phyloP scores from a whole-genome alignment of 2,329 filamentous ascomycete genomes.

The Fusarium haematococcum region DNA sequence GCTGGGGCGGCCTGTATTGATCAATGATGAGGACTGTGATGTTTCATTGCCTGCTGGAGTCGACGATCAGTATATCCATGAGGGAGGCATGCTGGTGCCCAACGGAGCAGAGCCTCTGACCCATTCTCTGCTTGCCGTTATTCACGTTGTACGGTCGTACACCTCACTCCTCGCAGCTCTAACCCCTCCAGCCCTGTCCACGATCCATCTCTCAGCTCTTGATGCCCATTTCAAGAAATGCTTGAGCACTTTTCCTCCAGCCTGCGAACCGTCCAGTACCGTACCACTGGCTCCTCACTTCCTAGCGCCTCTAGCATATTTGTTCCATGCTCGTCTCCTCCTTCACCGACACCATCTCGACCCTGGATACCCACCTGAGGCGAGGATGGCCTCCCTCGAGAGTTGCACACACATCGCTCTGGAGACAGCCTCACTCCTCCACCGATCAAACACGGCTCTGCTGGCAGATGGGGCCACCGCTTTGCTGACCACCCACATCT shows the following conservation, averaged over 20 bases:
- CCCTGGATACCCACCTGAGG: constrained; percentile 73
- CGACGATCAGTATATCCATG: constrained; percentile 81
- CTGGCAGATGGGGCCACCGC: constrained; percentile 74
- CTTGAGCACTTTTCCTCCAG: constrained; percentile 78
- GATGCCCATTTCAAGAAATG: constrained; percentile 85
- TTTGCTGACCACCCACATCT: constrained; percentile 84
- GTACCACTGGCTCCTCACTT: constrained; percentile 79
- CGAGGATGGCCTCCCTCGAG: constrained; percentile 78
- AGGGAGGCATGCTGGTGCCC: constrained; percentile 65
- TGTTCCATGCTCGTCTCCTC: constrained; percentile 86
- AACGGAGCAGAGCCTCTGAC: constrained; percentile 68
- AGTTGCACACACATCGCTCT: constrained; percentile 79
- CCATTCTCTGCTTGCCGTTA: constrained; percentile 80
- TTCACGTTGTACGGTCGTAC: constrained; percentile 85
- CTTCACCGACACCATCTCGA: constrained; percentile 91
- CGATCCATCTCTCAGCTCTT: constrained; percentile 78
- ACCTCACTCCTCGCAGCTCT: constrained; percentile 79
- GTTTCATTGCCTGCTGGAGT: constrained; percentile 81
- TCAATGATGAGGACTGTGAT: constrained; percentile 91
- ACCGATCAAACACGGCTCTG: constrained; percentile 71
- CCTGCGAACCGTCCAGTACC: constrained; percentile 75
- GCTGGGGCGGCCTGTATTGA: constrained; percentile 81
- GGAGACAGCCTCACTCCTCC: constrained; percentile 83
- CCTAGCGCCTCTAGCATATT: constrained; percentile 79
- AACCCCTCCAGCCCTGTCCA: constrained; percentile 73